Conservation (phyloP, 2,329 filamentous ascomycete genomes). For the Hymenoscyphus fraxineus region DNA sequence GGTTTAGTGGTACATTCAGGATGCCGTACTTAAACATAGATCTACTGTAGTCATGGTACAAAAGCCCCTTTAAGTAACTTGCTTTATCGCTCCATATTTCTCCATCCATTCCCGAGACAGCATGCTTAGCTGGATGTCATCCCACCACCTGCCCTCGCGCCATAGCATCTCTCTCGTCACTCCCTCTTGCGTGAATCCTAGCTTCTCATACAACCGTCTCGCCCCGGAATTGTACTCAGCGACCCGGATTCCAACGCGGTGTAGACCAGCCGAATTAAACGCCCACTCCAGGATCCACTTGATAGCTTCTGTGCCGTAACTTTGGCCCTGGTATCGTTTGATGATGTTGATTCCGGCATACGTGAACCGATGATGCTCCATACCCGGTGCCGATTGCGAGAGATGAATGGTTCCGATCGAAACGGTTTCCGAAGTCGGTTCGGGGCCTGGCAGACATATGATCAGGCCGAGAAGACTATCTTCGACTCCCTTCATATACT, state of each 20-base stretch:
- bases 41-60: too few species aligned
- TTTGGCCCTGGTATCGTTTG: constrained; percentile 29
- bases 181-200: constrained; percentile 36
- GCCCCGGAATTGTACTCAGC: constrained; percentile 36
- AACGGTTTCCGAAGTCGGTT: too few species aligned
- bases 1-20: too few species aligned
- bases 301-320: constrained; percentile 38
- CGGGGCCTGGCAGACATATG: too few species aligned
- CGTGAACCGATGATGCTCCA: constrained; percentile 39
- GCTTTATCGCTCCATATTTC: background rate
- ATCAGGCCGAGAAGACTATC: too few species aligned
- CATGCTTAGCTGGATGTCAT: constrained; percentile 33
- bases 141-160: constrained; percentile 35
- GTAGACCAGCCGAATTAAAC: constrained; percentile 35
- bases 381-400: too few species aligned
- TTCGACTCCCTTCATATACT: too few species aligned
- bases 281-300: constrained; percentile 35
- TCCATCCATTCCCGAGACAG: constrained; percentile 3
- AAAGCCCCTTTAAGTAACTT: too few species aligned
- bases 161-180: constrained; percentile 33
- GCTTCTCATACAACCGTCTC: constrained; percentile 31
- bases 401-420: too few species aligned
- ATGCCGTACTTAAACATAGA: too few species aligned
- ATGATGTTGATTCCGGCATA: constrained; percentile 33
- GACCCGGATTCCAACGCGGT: constrained; percentile 34